Evolutionary conservation across 2,329 filamentous ascomycete species (phyloP).

Genomic region (Fusarium pseudograminearum): DNA sequence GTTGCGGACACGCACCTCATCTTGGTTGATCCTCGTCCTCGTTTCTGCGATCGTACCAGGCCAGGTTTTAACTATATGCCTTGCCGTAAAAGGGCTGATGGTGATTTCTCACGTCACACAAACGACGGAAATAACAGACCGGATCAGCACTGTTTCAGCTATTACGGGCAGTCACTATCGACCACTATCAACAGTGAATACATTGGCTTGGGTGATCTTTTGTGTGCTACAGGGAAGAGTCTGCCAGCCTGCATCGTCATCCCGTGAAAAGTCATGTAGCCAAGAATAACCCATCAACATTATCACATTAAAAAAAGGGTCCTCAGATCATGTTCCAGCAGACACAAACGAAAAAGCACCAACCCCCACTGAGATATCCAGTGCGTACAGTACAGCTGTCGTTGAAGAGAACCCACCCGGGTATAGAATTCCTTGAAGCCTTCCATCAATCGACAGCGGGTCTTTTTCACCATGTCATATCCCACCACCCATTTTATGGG

Average conservation of each 20-base stretch:
- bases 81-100: not conserved
- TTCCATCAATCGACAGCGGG: conserved; percentile 18
- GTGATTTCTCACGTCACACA: conserved; percentile 33
- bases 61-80: not conserved
- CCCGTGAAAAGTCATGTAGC: conserved; percentile 16
- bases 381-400: conserved; percentile 1
- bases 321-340: conserved; percentile 26
- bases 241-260: conserved; percentile 18
- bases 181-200: not conserved
- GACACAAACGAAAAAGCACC: not conserved
- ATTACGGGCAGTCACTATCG: not conserved
- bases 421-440: conserved; percentile 11
- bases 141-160: conserved; percentile 15
- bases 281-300: not conserved
- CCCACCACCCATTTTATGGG: not conserved
- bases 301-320: conserved; percentile 17
- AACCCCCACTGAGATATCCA: not conserved
- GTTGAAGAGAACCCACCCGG: conserved; percentile 9
- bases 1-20: conserved; percentile 37
- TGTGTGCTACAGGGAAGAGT: conserved; percentile 8
- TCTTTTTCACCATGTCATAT: not conserved
- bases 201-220: not conserved
- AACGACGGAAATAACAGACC: conserved; percentile 1
- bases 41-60: not conserved
- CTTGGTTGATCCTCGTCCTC: not conserved